Percentiles rank a stretch among this genome's conserved stretches.
These are phyloP conservation scores for Apiospora malaysiana DNA, from an alignment of 2,329 filamentous ascomycete species.

Conservation along the genomic window DNA sequence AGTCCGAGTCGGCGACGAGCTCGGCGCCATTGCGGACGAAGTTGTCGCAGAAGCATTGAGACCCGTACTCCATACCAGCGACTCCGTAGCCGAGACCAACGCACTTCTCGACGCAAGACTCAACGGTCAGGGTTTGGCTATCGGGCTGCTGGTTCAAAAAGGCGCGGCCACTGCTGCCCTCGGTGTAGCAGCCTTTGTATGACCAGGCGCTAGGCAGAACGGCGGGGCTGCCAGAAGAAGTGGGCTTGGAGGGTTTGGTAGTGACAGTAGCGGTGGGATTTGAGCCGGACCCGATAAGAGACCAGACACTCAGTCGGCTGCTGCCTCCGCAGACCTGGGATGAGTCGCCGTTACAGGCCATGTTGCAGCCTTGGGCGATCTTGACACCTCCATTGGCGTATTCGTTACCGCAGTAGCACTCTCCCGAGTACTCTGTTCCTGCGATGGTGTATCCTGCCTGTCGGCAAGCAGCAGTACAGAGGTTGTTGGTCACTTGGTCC, in stretches of 20 bases:
- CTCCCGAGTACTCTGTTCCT: constrained; percentile 29
- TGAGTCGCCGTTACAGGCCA: constrained; percentile 30
- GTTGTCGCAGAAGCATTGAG: constrained; percentile 39
- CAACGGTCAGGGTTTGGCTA: constrained; percentile 30
- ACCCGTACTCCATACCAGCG: constrained; percentile 40
- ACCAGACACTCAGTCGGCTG: constrained; percentile 30
- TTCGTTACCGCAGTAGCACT: constrained; percentile 29
- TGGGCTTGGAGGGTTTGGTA: constrained; percentile 8
- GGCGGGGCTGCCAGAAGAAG: constrained; percentile 20
- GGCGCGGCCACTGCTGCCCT: constrained; percentile 30
- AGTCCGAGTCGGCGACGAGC: constrained; percentile 29
- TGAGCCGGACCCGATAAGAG: constrained; percentile 22
- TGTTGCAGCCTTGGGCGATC: constrained; percentile 24
- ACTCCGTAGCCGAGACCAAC: constrained; percentile 34
- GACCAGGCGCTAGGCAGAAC: constrained; percentile 29
- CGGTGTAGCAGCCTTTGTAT: constrained; percentile 33
- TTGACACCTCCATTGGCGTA: constrained; percentile 23
- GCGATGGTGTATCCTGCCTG: constrained; percentile 27
- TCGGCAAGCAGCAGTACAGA: constrained; percentile 27
- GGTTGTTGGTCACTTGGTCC: constrained; percentile 30
- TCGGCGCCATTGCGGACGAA: constrained; percentile 32
- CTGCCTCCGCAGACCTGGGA: constrained; percentile 27
- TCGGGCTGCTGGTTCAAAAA: constrained; percentile 31
- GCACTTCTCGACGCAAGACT: constrained; percentile 33
- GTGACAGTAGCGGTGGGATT: constrained; percentile 18